Evolutionary conservation across 345 rosid species (phyloP).

Genomic region (Moricandia arvensis): DNA sequence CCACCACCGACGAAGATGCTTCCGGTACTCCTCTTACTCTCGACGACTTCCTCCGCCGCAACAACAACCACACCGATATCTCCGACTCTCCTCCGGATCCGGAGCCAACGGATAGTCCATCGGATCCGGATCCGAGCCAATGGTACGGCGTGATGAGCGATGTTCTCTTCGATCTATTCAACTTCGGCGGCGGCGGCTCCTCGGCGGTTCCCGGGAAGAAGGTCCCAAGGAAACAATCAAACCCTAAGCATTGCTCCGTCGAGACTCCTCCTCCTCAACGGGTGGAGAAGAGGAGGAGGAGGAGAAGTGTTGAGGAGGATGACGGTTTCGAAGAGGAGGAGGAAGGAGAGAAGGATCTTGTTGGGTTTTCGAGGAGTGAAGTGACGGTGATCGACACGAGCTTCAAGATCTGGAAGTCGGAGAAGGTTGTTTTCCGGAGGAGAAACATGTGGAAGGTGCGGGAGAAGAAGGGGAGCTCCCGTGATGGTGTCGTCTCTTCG

Average conservation of each 20-base stretch:
- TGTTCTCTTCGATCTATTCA: conserved; percentile 83
- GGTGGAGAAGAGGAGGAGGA: conserved; percentile 30
- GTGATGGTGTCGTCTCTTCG: conserved; percentile 38
- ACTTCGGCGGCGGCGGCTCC: conserved; percentile 44
- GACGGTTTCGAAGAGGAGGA: conserved; percentile 36
- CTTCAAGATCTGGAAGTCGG: conserved; percentile 75
- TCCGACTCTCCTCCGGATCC: conserved; percentile 49
- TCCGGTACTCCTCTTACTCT: conserved; percentile 43
- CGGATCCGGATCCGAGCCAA: conserved; percentile 29
- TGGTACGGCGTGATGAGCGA: conserved; percentile 66
- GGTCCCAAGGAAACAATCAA: conserved; percentile 67
- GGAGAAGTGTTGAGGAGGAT: conserved; percentile 24
- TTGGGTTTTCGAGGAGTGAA: conserved; percentile 86
- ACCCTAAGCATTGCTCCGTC: conserved; percentile 61
- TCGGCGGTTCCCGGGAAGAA: conserved; percentile 42
- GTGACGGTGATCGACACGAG: conserved; percentile 94
- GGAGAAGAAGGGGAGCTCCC: conserved; percentile 74
- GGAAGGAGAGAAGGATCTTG: conserved; percentile 52
- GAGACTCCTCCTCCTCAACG: conserved; percentile 23
- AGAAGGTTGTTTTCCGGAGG: conserved; percentile 73
- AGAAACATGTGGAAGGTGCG: conserved; percentile 82
- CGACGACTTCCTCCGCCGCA: conserved; percentile 60
- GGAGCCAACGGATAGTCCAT: conserved; percentile 18
- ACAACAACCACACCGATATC: conserved; percentile 14
- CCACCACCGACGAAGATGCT: conserved; percentile 49